Percentiles rank a stretch among this genome's conserved stretches.
phyloP scores from a whole-genome alignment of 768 basidiomycete genomes.

The Suillus clintonianus region DNA sequence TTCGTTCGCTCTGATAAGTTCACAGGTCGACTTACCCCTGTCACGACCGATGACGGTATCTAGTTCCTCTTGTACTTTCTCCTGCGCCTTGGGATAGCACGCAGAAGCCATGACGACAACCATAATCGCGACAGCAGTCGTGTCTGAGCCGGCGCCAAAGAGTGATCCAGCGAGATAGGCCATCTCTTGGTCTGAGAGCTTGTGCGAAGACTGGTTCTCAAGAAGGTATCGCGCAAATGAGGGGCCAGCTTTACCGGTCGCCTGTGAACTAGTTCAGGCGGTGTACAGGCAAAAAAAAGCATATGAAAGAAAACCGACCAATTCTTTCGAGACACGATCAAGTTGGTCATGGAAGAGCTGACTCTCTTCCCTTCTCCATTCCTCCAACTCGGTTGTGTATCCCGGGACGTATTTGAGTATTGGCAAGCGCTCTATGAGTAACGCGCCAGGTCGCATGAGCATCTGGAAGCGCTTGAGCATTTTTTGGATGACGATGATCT shows the following conservation, averaged over 20 bases:
- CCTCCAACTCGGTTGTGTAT: conserved; percentile 56
- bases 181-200: conserved; percentile 56
- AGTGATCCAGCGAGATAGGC: conserved; percentile 66
- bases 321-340: conserved; percentile 42
- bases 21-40: conserved; percentile 20
- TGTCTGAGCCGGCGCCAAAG: conserved; percentile 69
- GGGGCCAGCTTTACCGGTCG: conserved; percentile 24
- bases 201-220: conserved; percentile 54
- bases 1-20: background rate
- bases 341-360: conserved; percentile 56
- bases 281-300: no score
- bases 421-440: conserved; percentile 38
- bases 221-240: conserved; percentile 62
- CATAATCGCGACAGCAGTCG: conserved; percentile 61
- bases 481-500: conserved; percentile 35
- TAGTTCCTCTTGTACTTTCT: conserved; percentile 53
- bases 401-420: conserved; percentile 54
- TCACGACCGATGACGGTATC: conserved; percentile 53
- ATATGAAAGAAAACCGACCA: conserved; percentile 33
- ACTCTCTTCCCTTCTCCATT: conserved; percentile 58
- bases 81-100: conserved; percentile 53
- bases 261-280: conserved; percentile 12
- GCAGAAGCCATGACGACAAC: conserved; percentile 60
- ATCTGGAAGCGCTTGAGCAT: conserved; percentile 36
- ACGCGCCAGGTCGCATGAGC: conserved; percentile 38